A percentile compares a stretch with the other conserved stretches of the same genome.
Evolutionary conservation across 225 moss, liverwort and hornwort genomes (phyloP).

Genomic region (Marchantia paleacea): DNA sequence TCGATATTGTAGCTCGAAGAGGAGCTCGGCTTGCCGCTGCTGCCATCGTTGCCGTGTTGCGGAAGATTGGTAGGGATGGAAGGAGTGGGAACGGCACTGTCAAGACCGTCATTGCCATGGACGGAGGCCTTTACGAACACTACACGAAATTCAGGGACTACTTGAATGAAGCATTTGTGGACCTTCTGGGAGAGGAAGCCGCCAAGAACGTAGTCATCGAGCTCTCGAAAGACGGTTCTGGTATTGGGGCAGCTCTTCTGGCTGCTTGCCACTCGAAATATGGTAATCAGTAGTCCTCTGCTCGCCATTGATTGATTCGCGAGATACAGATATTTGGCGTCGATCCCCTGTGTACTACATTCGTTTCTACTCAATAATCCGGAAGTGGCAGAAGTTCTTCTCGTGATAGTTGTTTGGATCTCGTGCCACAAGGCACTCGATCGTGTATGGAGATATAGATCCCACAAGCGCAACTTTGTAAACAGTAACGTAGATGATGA

Average conservation of each 20-base stretch:
- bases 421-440: constrained; percentile 4
- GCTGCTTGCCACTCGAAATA: constrained; percentile 39
- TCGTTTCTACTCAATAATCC: background rate
- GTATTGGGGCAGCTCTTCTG: constrained; percentile 39
- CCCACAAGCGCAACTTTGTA: constrained; percentile 8
- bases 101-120: constrained; percentile 39
- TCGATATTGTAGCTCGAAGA: constrained; percentile 26
- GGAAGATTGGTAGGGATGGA: constrained; percentile 35
- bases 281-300: constrained; percentile 5
- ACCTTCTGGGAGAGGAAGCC: constrained; percentile 30
- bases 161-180: constrained; percentile 31
- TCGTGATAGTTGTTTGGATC: constrained; percentile 1
- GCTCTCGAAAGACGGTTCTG: constrained; percentile 41
- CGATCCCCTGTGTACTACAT: constrained; percentile 2
- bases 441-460: background rate
- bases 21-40: constrained; percentile 38
- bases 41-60: constrained; percentile 34
- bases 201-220: constrained; percentile 28
- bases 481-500: constrained; percentile 9
- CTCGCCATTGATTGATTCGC: background rate
- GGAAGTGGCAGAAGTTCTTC: background rate
- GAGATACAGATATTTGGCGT: background rate
- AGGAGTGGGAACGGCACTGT: constrained; percentile 11
- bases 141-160: constrained; percentile 34
- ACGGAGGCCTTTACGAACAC: constrained; percentile 40